Evolutionary conservation across 1,139 yeast genomes (phyloP), one percentile per base, ranked within the genome.

Genomic region (Geotrichum aggregatum): DNA sequence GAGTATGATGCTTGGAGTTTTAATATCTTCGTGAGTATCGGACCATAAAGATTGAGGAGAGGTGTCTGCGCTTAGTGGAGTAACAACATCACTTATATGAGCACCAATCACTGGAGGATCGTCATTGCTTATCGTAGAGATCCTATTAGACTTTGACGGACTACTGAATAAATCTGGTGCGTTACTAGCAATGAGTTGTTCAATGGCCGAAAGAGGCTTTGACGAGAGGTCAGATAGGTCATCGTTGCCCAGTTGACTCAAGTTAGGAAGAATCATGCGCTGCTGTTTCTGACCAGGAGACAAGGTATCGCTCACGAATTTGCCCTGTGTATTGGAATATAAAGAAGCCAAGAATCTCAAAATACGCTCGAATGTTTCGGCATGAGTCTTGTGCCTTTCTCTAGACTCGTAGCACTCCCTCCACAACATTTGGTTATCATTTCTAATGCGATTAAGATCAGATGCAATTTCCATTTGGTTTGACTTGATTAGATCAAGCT

Each of bases 391-490:
- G 66, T 89, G 87, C 57, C 94, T 79, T 66, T 92, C 97, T 53
- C 97, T 75, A 4, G 94, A 84, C 53, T 83, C 73, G 63, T 77
- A 83, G 64, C 88, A 84, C 66, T 92, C 98, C 56, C 84, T 83
- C 98, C 98, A 92, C 50, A 92, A 71, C 61, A 88, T 71, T 65
- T 88, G 92, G 68, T 92, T 92, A 65, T 94, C 98, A 59, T 84
- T 84, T 58, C 92, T 78, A 35, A 92, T 82, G 55, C 97, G 76
- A 60, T 84, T 74, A 54, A 92, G 73, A 63, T 92, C 98, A 59
- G 89, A 95, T 2, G 89, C 79, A 24, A 92, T 86, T 11, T 87
- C 80, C 58, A 80, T 65, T 67, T 92, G 98, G 62, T 87, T 87
- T 62, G 79, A 74, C 64, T 86, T 87, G 57, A 92, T 79, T 52